Conservation (phyloP, 495 filamentous ascomycete species). For the Penicillium waksmanii region DNA sequence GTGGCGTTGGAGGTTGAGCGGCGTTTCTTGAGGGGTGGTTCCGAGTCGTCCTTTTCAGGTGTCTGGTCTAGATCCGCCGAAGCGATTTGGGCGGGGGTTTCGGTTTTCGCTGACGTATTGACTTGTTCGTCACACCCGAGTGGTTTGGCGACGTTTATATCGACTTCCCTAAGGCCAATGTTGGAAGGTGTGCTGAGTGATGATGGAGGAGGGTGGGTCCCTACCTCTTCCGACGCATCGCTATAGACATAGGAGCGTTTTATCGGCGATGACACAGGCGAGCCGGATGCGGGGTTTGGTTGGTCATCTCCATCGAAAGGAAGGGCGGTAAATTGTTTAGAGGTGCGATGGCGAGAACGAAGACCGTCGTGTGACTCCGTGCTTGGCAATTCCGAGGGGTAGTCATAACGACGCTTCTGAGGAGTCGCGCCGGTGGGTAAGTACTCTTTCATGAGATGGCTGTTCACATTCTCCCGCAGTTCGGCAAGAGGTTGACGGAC, state of each 20-base stretch:
- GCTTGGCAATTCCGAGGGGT: constrained; percentile 72
- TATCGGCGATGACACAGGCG: constrained; percentile 35
- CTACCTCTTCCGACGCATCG: constrained; percentile 49
- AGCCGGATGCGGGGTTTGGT: constrained; percentile 26
- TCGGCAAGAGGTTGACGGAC: constrained; percentile 69
- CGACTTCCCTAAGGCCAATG: constrained; percentile 58
- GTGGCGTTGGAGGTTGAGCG: constrained; percentile 43
- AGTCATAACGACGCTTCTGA: constrained; percentile 73
- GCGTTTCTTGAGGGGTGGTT: constrained; percentile 57
- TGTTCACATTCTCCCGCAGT: constrained; percentile 66
- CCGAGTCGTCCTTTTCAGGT: constrained; percentile 41
- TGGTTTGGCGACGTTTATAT: constrained; percentile 54
- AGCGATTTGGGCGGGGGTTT: constrained; percentile 19
- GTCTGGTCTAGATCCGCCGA: constrained; percentile 24
- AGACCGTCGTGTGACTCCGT: constrained; percentile 73
- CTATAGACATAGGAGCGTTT: constrained; percentile 47
- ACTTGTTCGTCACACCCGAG: constrained; percentile 31
- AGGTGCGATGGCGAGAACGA: constrained; percentile 58
- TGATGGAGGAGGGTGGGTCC: constrained; percentile 39
- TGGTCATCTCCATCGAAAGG: constrained; percentile 40
- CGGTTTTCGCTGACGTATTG: constrained; percentile 24
- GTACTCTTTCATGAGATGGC: constrained; percentile 73
- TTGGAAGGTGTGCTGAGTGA: constrained; percentile 43
- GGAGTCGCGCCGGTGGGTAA: constrained; percentile 84
- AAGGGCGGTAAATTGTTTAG: constrained; percentile 40